Base-by-base conservation (phyloP, 208 protist species). In the Acanthamoeba castellanii region DNA sequence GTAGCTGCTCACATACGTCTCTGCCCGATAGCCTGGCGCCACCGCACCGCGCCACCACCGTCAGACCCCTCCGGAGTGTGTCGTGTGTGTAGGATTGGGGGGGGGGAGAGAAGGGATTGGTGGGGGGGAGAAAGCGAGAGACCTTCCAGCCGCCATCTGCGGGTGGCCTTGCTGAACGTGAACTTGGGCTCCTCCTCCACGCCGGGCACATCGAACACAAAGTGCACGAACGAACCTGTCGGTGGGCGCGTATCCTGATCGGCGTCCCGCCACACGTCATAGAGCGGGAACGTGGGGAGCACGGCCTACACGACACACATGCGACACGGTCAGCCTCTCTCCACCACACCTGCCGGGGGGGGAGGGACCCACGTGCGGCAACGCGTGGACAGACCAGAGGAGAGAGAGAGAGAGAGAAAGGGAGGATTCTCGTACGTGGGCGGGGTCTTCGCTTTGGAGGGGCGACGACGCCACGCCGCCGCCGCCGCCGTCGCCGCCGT, bases 91-190 rank as follows among this genome's bases (percentile, higher is more conserved):
- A 52, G 47, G 47, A 4, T 14, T 4, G 47, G 7, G 47, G 4
- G 47, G 11, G 47, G 11, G 47, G 11, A 11, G 47, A 52, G 47
- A 52, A 11, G 47, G 47, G 7, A 11, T 52, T 4, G 47, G 47
- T 11, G 32, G 68, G 68, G 7, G 27, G 7, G 30, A 11, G 32
- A 22, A 9, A 34, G 64, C 6, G 64, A 22, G 14, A 22, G 11
- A 74, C 68, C 68, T 2, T 37, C n/a, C 68, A 74, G 16, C 68
- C 37, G 68, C 68, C 68, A 74, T 74, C 27, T 74, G 7, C 68
- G 68, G 32, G 68, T 74, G n/a, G 68, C 68, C n/a, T 74, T 74
- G 68, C 68, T 74, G 32, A 74, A 74, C n/a, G 68, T 74, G 68
- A 74, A 74, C n/a, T 37, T 37, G 68, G 68, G 68, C 68, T 74